Conservation (phyloP, 163 green algal genomes). For the Scenedesmus sp. region DNA sequence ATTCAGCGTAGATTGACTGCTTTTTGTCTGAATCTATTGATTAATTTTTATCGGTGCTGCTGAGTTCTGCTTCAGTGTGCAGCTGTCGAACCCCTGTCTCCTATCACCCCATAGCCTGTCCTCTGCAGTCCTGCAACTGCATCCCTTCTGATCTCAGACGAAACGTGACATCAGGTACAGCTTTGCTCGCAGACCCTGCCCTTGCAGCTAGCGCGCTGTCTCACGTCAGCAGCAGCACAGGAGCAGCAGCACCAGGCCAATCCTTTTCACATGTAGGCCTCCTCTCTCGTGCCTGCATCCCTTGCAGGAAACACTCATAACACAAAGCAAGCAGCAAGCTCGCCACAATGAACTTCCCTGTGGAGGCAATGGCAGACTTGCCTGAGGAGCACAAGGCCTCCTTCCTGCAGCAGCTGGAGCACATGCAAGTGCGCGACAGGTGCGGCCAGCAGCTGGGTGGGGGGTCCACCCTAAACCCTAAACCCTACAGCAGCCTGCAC, state of each 20-base stretch:
- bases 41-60: background rate
- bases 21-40: background rate
- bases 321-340: background rate
- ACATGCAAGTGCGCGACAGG: constrained; percentile 95
- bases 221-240: background rate
- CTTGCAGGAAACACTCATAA: background rate
- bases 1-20: background rate
- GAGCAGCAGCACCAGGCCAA: background rate
- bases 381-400: constrained; percentile 80
- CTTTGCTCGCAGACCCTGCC: background rate
- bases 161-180: background rate
- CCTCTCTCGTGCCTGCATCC: background rate
- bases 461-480: background rate
- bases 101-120: background rate
- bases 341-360: constrained; percentile 66
- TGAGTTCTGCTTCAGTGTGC: background rate
- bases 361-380: constrained; percentile 76
- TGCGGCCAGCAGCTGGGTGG: constrained; percentile 47
- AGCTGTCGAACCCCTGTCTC: background rate
- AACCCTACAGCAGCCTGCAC: background rate
- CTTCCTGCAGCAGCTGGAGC: constrained; percentile 83
- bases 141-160: no score
- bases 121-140: background rate
- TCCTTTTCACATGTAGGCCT: background rate
- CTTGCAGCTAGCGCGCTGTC: background rate